Evolutionary conservation across 1,284 basidiomycete species (phyloP).

Genomic region (Neolentinus lepideus): DNA sequence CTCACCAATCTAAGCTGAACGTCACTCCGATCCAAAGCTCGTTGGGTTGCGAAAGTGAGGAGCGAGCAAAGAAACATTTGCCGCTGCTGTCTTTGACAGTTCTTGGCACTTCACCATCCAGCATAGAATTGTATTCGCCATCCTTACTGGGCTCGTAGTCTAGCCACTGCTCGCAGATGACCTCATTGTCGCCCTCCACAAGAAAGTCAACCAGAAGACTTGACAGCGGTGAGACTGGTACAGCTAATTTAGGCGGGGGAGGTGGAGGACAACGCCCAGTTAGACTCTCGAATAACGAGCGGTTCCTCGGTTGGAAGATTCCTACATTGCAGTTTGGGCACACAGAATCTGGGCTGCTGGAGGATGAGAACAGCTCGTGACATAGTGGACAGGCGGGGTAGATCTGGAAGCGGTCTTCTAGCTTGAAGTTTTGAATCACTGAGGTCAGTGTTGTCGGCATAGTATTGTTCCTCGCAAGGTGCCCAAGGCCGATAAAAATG

Average conservation of each 20-base stretch:
- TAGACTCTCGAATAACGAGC: background rate
- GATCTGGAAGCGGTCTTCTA: conserved; percentile 16
- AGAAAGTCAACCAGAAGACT: background rate
- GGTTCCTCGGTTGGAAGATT: background rate
- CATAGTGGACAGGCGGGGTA: conserved; percentile 16
- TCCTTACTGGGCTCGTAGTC: background rate
- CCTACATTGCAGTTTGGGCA: background rate
- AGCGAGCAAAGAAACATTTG: background rate
- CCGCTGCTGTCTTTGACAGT: background rate
- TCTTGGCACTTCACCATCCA: background rate
- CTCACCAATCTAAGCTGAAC: background rate
- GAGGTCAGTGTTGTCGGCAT: conserved; percentile 17
- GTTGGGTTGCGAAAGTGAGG: background rate
- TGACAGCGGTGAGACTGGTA: background rate
- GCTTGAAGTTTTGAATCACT: conserved; percentile 13
- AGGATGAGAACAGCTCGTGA: conserved; percentile 9
- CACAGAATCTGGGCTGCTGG: background rate
- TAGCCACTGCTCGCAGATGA: background rate
- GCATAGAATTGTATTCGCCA: background rate
- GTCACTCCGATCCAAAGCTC: background rate
- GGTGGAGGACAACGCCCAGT: background rate
- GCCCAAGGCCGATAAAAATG: conserved; percentile 13
- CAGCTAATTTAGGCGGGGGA: background rate
- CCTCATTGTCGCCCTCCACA: background rate
- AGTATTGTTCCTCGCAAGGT: conserved; percentile 7